A percentile compares a stretch with the other conserved stretches of the same genome.
Conservation (phyloP, 2,329 filamentous ascomycete genomes). For the Pestalotiopsis sp. region DNA sequence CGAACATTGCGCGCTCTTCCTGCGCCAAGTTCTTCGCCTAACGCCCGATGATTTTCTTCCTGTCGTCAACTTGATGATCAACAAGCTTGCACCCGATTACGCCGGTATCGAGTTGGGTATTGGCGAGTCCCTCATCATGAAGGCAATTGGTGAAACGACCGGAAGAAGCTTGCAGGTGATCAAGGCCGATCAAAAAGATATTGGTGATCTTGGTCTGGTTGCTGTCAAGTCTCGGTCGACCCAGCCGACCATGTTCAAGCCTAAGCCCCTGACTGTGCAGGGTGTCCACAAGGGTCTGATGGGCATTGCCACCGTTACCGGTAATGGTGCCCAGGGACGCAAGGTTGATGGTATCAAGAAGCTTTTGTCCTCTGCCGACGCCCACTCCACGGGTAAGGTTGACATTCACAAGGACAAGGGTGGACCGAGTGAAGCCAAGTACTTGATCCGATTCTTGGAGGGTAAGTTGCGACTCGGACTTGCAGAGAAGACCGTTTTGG, state of each 20-base stretch:
- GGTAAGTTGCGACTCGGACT: constrained; percentile 91
- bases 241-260: constrained; percentile 98
- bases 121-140: constrained; percentile 98
- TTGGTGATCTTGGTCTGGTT: constrained; percentile 91
- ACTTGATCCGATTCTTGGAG: constrained; percentile 87
- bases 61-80: constrained; percentile 93
- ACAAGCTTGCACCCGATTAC: constrained; percentile 96
- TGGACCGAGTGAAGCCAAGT: constrained; percentile 93
- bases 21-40: constrained; percentile 90
- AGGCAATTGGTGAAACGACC: constrained; percentile 93
- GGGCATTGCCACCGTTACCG: constrained; percentile 83
- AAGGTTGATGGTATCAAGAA: constrained; percentile 98
- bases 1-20: constrained; percentile 86
- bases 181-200: constrained; percentile 94
- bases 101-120: constrained; percentile 97
- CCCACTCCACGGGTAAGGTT: constrained; percentile 72
- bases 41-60: constrained; percentile 87
- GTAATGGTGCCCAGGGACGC: constrained; percentile 83
- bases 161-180: constrained; percentile 87
- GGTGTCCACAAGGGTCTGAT: constrained; percentile 89
- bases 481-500: constrained; percentile 89
- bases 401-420: constrained; percentile 94
- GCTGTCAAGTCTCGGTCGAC: constrained; percentile 94
- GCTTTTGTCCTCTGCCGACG: constrained; percentile 86
- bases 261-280: constrained; percentile 83